phyloP scores from a whole-genome alignment of 2,329 filamentous ascomycete genomes.

The Coniochaeta prunicola region DNA sequence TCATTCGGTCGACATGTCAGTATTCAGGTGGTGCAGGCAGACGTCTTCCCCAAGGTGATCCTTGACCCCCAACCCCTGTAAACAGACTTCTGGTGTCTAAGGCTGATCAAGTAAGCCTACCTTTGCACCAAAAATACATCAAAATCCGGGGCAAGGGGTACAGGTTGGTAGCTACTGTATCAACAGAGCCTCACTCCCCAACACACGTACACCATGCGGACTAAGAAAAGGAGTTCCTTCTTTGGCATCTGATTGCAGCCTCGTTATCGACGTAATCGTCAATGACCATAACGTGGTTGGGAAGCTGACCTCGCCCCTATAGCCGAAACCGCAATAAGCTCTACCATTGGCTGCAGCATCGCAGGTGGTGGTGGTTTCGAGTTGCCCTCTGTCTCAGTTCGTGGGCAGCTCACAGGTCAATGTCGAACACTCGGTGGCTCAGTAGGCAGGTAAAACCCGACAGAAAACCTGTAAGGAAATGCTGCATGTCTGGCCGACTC shows the following conservation, averaged over 20 bases:
- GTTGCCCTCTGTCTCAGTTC: not conserved
- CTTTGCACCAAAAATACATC: not conserved
- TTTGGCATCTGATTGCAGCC: not conserved
- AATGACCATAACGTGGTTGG: not conserved
- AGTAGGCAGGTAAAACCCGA: not conserved
- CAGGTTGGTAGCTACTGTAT: too few relatives aligned
- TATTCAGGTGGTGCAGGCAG: not conserved
- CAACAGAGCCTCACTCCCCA: not conserved
- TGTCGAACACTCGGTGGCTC: not conserved
- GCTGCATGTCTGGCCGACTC: not conserved
- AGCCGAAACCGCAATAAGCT: not conserved
- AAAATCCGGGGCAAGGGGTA: not conserved
- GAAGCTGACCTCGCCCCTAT: not conserved
- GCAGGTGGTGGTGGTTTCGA: not conserved
- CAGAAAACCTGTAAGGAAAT: not conserved
- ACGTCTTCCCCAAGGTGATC: not conserved
- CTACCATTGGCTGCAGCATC: not conserved
- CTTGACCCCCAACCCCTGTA: not conserved
- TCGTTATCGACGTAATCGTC: not conserved
- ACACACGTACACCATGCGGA: not conserved
- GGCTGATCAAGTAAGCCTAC: not conserved
- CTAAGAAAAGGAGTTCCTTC: not conserved
- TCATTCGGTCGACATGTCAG: not conserved
- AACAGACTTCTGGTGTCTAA: not conserved
- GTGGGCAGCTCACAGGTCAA: not conserved